Conservation (phyloP, 208 protist species). For the Acanthamoeba divionensis region DNA sequence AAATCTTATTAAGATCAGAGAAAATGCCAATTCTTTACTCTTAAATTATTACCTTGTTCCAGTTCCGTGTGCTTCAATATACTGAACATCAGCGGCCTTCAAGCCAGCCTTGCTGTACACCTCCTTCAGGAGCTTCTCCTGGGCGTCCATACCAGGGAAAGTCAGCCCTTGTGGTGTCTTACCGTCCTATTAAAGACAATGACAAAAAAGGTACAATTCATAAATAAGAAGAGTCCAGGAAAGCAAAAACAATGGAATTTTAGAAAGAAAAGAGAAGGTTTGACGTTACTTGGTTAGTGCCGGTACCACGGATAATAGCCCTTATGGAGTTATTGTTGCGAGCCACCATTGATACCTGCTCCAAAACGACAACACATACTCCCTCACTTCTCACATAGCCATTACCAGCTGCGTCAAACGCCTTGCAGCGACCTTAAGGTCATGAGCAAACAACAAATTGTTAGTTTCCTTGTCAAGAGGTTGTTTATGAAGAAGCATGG, state of each 20-base stretch:
- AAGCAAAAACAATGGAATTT: no score
- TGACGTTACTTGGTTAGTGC: slow-evolving; percentile 53
- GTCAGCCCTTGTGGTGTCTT: no score
- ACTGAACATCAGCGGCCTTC: slow-evolving; percentile 52
- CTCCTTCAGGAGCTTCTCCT: slow-evolving; percentile 62
- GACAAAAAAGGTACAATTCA: no score
- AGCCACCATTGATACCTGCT: slow-evolving; percentile 35
- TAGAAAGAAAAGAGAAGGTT: no score
- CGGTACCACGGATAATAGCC: slow-evolving; percentile 64
- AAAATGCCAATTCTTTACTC: no score
- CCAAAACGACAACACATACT: slow-evolving; percentile 73
- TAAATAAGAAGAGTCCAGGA: no score
- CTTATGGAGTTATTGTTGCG: slow-evolving; percentile 52
- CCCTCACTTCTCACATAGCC: slow-evolving; percentile 85
- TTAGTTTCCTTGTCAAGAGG: no score
- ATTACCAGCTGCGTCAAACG: slow-evolving; percentile 78
- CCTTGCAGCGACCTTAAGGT: slow-evolving; percentile 76
- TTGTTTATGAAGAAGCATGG: no score
- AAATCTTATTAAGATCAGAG: no score
- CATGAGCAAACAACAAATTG: no score
- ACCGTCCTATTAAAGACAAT: no score
- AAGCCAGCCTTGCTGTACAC: slow-evolving; percentile 35
- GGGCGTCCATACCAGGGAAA: slow-evolving; percentile 63
- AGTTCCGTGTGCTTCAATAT: slow-evolving; percentile 80
- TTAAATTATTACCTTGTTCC: no score